phyloP scores from a whole-genome alignment of 495 filamentous ascomycete genomes.

The Lasiosphaeria miniovina region DNA sequence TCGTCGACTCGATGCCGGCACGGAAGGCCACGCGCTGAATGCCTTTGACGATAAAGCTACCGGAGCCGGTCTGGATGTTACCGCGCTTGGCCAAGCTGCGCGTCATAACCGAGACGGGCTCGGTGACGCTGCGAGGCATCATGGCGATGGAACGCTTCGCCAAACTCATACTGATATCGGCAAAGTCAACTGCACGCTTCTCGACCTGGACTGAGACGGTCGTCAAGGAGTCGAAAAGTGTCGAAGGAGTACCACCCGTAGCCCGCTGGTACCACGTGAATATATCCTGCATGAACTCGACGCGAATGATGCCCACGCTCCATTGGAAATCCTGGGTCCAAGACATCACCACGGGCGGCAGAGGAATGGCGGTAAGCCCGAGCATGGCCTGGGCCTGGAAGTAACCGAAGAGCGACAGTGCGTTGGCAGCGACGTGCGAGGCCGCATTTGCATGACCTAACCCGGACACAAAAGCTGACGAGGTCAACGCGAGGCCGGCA shows the following conservation, averaged over 20 bases:
- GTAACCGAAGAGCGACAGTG: slow-evolving; percentile 89
- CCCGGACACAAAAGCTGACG: slow-evolving; percentile 79
- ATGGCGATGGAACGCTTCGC: slow-evolving; percentile 49
- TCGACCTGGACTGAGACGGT: slow-evolving; percentile 82
- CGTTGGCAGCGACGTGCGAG: slow-evolving; percentile 92
- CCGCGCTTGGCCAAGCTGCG: slow-evolving; percentile 40
- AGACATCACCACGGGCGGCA: slow-evolving; percentile 85
- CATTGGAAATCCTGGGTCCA: slow-evolving; percentile 99
- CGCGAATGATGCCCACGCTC: slow-evolving; percentile 93
- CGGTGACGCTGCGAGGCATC: slow-evolving; percentile 51
- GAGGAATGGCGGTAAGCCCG: slow-evolving; percentile 74
- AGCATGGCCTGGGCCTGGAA: slow-evolving; percentile 97
- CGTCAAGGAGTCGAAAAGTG: slow-evolving; percentile 68
- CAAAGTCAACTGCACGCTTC: slow-evolving; percentile 58
- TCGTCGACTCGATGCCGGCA: slow-evolving; percentile 82
- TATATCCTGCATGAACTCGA: slow-evolving; percentile 83
- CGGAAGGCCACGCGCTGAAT: slow-evolving; percentile 90
- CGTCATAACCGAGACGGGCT: slow-evolving; percentile 24
- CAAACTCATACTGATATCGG: slow-evolving; percentile 35
- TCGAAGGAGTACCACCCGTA: slow-evolving; percentile 85
- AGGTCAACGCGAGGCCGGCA: slow-evolving; percentile 78
- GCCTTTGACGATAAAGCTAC: slow-evolving; percentile 72
- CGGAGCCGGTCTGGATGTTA: slow-evolving; percentile 48
- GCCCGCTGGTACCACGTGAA: slow-evolving; percentile 96
- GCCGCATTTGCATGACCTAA: slow-evolving; percentile 92